These are phyloP conservation scores for Alternaria panax DNA, from an alignment of 2,329 filamentous ascomycete species.

Conservation along the genomic window DNA sequence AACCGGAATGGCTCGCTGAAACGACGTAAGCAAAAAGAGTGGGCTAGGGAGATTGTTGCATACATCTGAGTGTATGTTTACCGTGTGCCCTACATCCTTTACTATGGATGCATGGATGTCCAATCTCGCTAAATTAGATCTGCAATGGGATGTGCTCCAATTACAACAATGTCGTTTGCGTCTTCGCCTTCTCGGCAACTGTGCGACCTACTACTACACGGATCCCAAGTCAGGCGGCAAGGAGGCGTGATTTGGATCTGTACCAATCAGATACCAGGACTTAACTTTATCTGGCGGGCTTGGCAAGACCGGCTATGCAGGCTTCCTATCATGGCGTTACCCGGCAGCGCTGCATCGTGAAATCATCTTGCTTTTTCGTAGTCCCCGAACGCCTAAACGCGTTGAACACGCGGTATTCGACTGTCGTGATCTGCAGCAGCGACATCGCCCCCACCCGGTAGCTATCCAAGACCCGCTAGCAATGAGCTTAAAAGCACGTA, in stretches of 20 bases:
- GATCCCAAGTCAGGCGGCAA: slow-evolving; percentile 13
- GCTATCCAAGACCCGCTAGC: slow-evolving; percentile 35
- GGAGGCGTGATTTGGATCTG: slow-evolving; percentile 8
- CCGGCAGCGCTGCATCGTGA: slow-evolving; percentile 8
- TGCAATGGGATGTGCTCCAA: slow-evolving; percentile 25
- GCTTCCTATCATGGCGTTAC: slow-evolving; percentile 24
- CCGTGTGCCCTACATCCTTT: neutral
- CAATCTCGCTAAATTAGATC: slow-evolving; percentile 4
- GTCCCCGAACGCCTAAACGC: neutral
- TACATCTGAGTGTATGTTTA: neutral
- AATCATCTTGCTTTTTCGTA: neutral
- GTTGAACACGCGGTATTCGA: slow-evolving; percentile 6
- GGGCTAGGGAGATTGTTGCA: neutral
- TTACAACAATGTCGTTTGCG: slow-evolving; percentile 19
- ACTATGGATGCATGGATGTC: slow-evolving; percentile 6
- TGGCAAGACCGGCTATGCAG: slow-evolving; percentile 18
- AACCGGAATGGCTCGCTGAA: neutral
- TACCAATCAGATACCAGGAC: slow-evolving; percentile 20
- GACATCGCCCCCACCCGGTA: slow-evolving; percentile 18
- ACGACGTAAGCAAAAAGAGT: neutral
- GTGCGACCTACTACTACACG: slow-evolving; percentile 13
- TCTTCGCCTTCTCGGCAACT: slow-evolving; percentile 14
- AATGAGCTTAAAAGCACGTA: slow-evolving; percentile 47
- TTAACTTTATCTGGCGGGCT: slow-evolving; percentile 7
- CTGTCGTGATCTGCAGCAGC: slow-evolving; percentile 15